Percentiles rank a stretch among this genome's conserved stretches.
Conservation (phyloP, 345 rosid genomes). For the Punica granatum region DNA sequence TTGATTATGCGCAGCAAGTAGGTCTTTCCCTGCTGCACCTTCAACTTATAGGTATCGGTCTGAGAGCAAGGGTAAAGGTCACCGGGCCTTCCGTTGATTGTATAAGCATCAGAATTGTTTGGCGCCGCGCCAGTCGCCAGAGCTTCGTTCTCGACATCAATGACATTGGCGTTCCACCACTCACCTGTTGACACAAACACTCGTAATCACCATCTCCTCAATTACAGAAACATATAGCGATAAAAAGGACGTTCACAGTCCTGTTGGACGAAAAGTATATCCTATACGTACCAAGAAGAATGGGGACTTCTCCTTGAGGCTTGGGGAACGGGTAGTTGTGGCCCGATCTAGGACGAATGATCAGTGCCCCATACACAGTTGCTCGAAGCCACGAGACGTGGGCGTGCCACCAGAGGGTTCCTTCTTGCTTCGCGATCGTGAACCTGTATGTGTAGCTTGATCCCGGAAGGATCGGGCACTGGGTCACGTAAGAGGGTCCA, state of each 20-base stretch:
- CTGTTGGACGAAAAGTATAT: too few species aligned
- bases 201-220: too few species aligned
- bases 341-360: conserved; percentile 59
- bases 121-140: conserved; percentile 51
- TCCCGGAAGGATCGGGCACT: conserved; percentile 74
- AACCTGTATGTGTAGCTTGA: conserved; percentile 54
- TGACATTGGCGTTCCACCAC: conserved; percentile 82
- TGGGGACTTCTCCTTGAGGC: conserved; percentile 66
- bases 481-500: conserved; percentile 71
- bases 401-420: conserved; percentile 97
- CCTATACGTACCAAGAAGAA: conserved; percentile 50
- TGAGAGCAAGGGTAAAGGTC: conserved; percentile 72
- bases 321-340: conserved; percentile 69
- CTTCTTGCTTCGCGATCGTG: conserved; percentile 57
- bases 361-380: conserved; percentile 76
- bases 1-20: conserved; percentile 80
- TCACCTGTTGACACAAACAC: conserved; percentile 38
- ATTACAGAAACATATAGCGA: too few species aligned
- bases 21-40: conserved; percentile 57
- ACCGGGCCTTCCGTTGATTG: conserved; percentile 87
- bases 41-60: conserved; percentile 42
- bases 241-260: too few species aligned
- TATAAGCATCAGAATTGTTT: conserved; percentile 62
- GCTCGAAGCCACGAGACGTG: conserved; percentile 67
- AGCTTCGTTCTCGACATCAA: conserved; percentile 50